phyloP scores from a whole-genome alignment of 2,329 filamentous ascomycete genomes.

The Neonectria punicea region DNA sequence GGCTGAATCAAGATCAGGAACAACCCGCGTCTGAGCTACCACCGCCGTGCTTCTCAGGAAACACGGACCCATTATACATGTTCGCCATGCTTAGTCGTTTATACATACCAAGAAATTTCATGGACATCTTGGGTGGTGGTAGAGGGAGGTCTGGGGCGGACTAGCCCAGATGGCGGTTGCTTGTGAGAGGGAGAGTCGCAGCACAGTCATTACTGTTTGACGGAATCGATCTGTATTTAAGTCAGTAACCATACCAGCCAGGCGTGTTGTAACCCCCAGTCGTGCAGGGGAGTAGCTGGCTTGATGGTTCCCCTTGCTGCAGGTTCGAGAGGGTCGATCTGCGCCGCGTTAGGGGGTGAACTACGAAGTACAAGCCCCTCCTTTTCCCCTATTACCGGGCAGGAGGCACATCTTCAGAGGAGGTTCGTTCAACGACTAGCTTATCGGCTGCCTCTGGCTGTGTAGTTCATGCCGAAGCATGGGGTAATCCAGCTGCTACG shows the following conservation, averaged over 20 bases:
- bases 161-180: background rate
- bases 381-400: background rate
- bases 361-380: constrained; percentile 6
- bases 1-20: background rate
- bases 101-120: background rate
- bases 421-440: background rate
- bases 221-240: background rate
- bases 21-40: background rate
- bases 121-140: background rate
- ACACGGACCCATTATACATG: background rate
- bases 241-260: too few species aligned
- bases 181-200: background rate
- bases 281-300: background rate
- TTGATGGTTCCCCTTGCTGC: background rate
- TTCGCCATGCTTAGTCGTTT: background rate
- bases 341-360: constrained; percentile 6
- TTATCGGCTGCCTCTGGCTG: background rate
- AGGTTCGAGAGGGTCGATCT: constrained; percentile 7
- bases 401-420: background rate
- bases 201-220: background rate
- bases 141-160: background rate
- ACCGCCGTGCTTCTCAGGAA: background rate
- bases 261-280: background rate
- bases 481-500: background rate
- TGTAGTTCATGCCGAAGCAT: background rate